A percentile compares a stretch with the other conserved stretches of the same genome.
phyloP scores from a whole-genome alignment of 768 basidiomycete genomes.

The Gymnopilus junonius region DNA sequence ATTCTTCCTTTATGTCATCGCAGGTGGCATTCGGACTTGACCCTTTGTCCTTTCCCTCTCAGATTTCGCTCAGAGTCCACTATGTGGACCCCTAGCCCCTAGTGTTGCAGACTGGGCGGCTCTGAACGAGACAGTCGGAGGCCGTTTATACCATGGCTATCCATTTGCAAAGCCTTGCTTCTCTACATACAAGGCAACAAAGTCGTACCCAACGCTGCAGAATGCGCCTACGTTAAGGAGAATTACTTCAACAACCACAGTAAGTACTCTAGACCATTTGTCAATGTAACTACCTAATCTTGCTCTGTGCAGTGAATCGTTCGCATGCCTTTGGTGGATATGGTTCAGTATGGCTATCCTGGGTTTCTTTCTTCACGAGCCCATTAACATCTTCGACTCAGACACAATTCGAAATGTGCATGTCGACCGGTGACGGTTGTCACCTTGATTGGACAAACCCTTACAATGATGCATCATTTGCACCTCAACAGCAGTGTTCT shows the following conservation, averaged over 20 bases:
- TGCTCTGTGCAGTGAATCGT: constrained; percentile 14
- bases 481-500: constrained; percentile 36
- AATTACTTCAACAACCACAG: constrained; percentile 25
- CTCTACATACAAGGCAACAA: constrained; percentile 18
- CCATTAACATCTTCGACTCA: constrained; percentile 11
- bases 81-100: constrained; percentile 1
- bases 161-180: constrained; percentile 28
- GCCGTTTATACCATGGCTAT: constrained; percentile 18
- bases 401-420: constrained; percentile 62
- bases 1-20: constrained; percentile 5
- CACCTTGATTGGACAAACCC: constrained; percentile 46
- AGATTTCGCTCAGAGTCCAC: constrained; percentile 1
- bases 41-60: neutral
- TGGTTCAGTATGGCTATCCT: constrained; percentile 8
- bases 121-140: constrained; percentile 23
- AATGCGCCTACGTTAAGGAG: constrained; percentile 20
- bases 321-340: constrained; percentile 21
- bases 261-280: constrained; percentile 9
- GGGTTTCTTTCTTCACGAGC: neutral
- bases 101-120: constrained; percentile 1
- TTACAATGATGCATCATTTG: constrained; percentile 28
- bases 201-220: constrained; percentile 9
- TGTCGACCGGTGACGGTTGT: constrained; percentile 47
- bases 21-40: constrained; percentile 6
- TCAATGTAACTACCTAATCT: neutral